A percentile compares a stretch with the other conserved stretches of the same genome.
Evolutionary conservation across 2,329 filamentous ascomycete genomes (phyloP).

Genomic region (Aspergillus versicolor): DNA sequence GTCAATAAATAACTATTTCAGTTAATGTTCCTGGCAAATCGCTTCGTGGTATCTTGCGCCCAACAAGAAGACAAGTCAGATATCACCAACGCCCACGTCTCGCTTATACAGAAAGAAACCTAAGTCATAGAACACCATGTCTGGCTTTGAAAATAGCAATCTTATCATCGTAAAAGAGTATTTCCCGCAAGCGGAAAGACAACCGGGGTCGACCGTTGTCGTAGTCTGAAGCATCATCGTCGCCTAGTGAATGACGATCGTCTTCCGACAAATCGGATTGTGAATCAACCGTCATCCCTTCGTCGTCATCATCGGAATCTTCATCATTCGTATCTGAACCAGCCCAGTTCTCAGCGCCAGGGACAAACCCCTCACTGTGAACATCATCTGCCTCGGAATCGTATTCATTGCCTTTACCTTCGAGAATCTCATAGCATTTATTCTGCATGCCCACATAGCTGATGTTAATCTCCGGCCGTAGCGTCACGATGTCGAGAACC

Average conservation of each 20-base stretch:
- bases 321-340: conserved; percentile 46
- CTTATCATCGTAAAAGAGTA: conserved; percentile 82
- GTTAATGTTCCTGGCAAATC: conserved; percentile 1
- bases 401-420: conserved; percentile 49
- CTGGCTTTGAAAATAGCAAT: conserved; percentile 77
- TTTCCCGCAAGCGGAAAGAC: conserved; percentile 68
- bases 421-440: conserved; percentile 81
- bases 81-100: conserved; percentile 7
- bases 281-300: conserved; percentile 25
- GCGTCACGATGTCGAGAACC: conserved; percentile 73
- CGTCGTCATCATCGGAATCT: conserved; percentile 44
- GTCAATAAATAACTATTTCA: neutral
- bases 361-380: conserved; percentile 50
- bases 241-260: conserved; percentile 32
- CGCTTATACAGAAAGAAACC: neutral
- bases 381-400: conserved; percentile 42
- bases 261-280: conserved; percentile 25
- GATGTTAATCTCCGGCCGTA: conserved; percentile 72
- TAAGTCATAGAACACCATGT: conserved; percentile 53
- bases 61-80: conserved; percentile 4
- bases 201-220: conserved; percentile 38
- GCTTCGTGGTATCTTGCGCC: conserved; percentile 20
- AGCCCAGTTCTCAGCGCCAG: conserved; percentile 43
- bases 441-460: conserved; percentile 74
- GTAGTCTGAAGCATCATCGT: conserved; percentile 47